phyloP scores from a whole-genome alignment of 1,284 basidiomycete genomes.

The Vanrija sp. region DNA sequence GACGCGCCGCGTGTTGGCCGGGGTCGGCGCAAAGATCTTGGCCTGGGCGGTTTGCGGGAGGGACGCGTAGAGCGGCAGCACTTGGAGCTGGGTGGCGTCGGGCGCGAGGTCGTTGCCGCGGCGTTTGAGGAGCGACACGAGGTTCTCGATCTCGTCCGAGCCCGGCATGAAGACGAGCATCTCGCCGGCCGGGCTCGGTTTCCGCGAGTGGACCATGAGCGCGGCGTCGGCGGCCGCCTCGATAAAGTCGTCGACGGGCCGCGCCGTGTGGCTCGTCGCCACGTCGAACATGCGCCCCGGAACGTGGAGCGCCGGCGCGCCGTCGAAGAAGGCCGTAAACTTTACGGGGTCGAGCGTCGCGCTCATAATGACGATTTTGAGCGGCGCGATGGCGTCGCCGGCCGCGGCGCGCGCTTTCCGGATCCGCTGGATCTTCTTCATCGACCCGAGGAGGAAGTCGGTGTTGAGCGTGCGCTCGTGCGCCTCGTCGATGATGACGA shows the following conservation, averaged over 20 bases:
- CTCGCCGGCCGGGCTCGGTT: slow-evolving; percentile 66
- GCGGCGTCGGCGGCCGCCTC: slow-evolving; percentile 86
- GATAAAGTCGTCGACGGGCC: slow-evolving; percentile 76
- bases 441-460: slow-evolving; percentile 85
- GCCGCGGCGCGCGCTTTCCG: slow-evolving; percentile 55
- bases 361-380: slow-evolving; percentile 96
- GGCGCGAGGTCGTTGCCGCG: slow-evolving; percentile 64
- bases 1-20: slow-evolving; percentile 73
- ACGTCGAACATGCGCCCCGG: slow-evolving; percentile 94
- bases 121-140: slow-evolving; percentile 66
- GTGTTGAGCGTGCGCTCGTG: slow-evolving; percentile 94
- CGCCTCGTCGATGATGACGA: slow-evolving; percentile 92
- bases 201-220: slow-evolving; percentile 80
- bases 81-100: slow-evolving; percentile 60
- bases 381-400: slow-evolving; percentile 46
- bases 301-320: slow-evolving; percentile 80
- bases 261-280: slow-evolving; percentile 66
- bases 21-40: slow-evolving; percentile 69
- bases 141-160: slow-evolving; percentile 92
- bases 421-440: slow-evolving; percentile 77
- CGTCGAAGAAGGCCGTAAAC: slow-evolving; percentile 81
- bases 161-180: slow-evolving; percentile 92
- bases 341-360: slow-evolving; percentile 93
- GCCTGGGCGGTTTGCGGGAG: slow-evolving; percentile 73
- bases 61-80: slow-evolving; percentile 79